Percentiles rank a stretch among this genome's conserved stretches.
phyloP scores from a whole-genome alignment of 2,329 filamentous ascomycete genomes.

The Neonectria neomacrospora region DNA sequence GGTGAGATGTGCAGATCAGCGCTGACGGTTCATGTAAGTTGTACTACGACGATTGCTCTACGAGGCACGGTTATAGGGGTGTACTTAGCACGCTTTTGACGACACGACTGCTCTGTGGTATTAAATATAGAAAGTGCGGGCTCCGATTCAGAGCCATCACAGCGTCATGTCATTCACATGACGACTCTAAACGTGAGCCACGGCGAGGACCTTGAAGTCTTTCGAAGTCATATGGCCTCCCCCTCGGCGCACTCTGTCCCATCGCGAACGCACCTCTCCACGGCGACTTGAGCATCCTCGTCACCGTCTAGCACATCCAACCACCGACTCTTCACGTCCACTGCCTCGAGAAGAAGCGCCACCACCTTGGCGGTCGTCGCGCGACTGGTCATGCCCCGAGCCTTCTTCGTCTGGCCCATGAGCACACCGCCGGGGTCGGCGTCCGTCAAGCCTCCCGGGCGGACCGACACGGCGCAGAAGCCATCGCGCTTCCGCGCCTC shows the following conservation, averaged over 20 bases:
- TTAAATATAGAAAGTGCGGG: background rate
- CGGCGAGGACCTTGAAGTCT: no score
- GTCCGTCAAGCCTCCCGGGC: conserved; percentile 59
- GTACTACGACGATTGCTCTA: background rate
- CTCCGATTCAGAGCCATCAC: background rate
- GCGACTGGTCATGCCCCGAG: conserved; percentile 58
- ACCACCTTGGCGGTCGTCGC: conserved; percentile 67
- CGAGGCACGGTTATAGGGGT: no score
- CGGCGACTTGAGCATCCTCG: conserved; percentile 48
- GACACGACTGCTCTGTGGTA: background rate
- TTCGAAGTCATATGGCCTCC: conserved; percentile 24
- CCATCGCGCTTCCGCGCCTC: conserved; percentile 50
- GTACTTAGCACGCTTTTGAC: background rate
- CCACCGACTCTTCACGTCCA: conserved; percentile 57
- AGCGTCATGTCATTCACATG: background rate
- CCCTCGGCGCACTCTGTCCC: conserved; percentile 41
- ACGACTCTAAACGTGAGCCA: background rate
- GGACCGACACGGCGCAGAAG: conserved; percentile 59
- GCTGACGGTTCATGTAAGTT: background rate
- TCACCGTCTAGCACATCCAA: conserved; percentile 63
- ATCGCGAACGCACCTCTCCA: conserved; percentile 39
- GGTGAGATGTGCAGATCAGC: background rate
- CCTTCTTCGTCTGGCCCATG: conserved; percentile 53
- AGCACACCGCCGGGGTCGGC: conserved; percentile 57
- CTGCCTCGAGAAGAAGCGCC: conserved; percentile 57